Percentiles rank a stretch among this genome's conserved stretches.
Conservation (phyloP, 805 yeast genomes). For the Wickerhamomyces bovis region DNA sequence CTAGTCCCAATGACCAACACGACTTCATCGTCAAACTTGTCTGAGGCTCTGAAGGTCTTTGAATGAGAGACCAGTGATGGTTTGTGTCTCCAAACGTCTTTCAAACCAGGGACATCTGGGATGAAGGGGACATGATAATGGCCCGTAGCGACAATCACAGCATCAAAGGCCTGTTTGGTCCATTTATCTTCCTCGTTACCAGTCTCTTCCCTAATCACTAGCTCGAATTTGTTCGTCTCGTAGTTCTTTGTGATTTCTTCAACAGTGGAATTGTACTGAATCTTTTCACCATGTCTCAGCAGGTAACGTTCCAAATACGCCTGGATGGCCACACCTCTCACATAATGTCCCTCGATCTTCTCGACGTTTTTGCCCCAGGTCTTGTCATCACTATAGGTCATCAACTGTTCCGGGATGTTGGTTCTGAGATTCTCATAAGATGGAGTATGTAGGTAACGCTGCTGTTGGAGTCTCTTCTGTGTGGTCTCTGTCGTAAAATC, state of each 20-base stretch:
- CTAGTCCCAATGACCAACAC: constrained; percentile 61
- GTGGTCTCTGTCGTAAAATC: not conserved
- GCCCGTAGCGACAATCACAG: constrained; percentile 48
- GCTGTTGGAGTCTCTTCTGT: constrained; percentile 5
- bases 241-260: constrained; percentile 30
- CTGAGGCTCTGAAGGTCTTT: constrained; percentile 38
- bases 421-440: constrained; percentile 29
- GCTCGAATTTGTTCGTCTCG: constrained; percentile 20
- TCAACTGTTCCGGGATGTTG: constrained; percentile 37
- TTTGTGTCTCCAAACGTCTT: constrained; percentile 16
- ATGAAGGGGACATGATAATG: constrained; percentile 47
- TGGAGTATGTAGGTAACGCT: constrained; percentile 27
- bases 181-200: constrained; percentile 28
- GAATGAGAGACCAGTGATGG: constrained; percentile 28
- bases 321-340: constrained; percentile 41
- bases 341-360: constrained; percentile 29
- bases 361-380: constrained; percentile 27
- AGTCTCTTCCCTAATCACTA: constrained; percentile 27
- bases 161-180: constrained; percentile 32
- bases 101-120: constrained; percentile 44
- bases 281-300: constrained; percentile 19
- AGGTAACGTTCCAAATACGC: constrained; percentile 48
- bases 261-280: constrained; percentile 31
- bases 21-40: constrained; percentile 22
- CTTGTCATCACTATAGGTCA: constrained; percentile 39